phyloP scores from a whole-genome alignment of 2,329 filamentous ascomycete species.

The Trichothecium sympodiale region DNA sequence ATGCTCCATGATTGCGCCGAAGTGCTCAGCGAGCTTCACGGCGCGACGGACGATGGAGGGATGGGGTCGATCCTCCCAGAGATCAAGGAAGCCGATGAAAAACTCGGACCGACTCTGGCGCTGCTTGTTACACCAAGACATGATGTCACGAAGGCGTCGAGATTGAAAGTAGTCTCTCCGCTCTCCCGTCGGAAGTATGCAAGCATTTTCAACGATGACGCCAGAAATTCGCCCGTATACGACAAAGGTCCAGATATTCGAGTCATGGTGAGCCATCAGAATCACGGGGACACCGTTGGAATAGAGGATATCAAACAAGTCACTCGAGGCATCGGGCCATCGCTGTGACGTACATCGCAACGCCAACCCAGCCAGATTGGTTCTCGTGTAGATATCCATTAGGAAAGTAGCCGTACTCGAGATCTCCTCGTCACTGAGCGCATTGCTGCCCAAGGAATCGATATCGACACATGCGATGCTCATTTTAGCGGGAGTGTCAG shows the following conservation, averaged over 20 bases:
- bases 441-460: conserved; percentile 5
- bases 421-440: conserved; percentile 1
- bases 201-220: conserved; percentile 28
- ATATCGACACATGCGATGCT: conserved; percentile 9
- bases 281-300: conserved; percentile 8
- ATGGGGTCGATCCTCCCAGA: conserved; percentile 19
- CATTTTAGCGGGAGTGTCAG: conserved; percentile 2
- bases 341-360: conserved; percentile 4
- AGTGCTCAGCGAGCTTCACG: conserved; percentile 23
- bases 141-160: conserved; percentile 18
- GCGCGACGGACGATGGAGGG: conserved; percentile 23
- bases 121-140: conserved; percentile 16
- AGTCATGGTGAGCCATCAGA: conserved; percentile 12
- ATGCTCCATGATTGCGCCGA: conserved; percentile 21
- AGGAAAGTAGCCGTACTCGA: conserved; percentile 6
- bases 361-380: conserved; percentile 8
- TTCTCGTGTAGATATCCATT: conserved; percentile 6
- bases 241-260: conserved; percentile 9
- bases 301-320: conserved; percentile 5
- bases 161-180: conserved; percentile 32
- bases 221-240: conserved; percentile 22
- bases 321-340: neutral
- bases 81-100: conserved; percentile 24
- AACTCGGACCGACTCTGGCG: conserved; percentile 19
- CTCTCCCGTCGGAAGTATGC: conserved; percentile 26